Base-by-base conservation (phyloP, 2,329 filamentous ascomycete species). In the Pseudogymnoascus sp. region DNA sequence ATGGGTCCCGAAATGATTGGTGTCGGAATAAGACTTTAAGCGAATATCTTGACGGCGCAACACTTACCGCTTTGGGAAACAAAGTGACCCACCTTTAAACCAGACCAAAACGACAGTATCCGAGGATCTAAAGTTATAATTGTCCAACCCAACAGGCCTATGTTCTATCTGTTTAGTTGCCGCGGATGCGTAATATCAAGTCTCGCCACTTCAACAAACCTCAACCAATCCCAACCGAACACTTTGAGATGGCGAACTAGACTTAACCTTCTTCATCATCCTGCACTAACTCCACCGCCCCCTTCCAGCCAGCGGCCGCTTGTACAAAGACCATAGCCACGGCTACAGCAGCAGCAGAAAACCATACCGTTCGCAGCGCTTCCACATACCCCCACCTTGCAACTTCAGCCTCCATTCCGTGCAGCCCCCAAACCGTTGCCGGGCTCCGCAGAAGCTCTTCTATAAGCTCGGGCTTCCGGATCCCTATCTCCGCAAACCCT, bases 371-470 rank as follows among this genome's bases (percentile, higher is more conserved):
- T 58, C 74, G 78, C 18, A 86, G 66, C 0, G 79, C 81, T n/a
- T 75, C 73, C 60, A 80, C 75, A 67, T 86, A 87, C 1, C 78
- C 78, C 11, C 71, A 62, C 1, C 84, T 69, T 0, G 84, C 84
- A 25, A 85, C 72, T 7, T 74, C 70, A 39, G 71, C 76, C 63
- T 84, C 81, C 6, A 71, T 66, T 0, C 81, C 83, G 0, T 73
- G 64, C 43, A 87, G 65, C 9, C 67, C 69, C 30, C 73, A 70
- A 0, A 85, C 83, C 12, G 83, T 69, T 1, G 78, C 81, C 2
- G 84, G 84, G 65, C 81, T 84, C 0, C 84, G 84, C 8, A 86
- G 67, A 11, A 87, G 70, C 58, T 75, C 75, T n/a, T 80, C 74
- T 1, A 85, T 75, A 16, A 87, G 70, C 1, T 78, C 73, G 2